phyloP scores from a whole-genome alignment of 2,329 filamentous ascomycete species.

The Beauveria asiatica region DNA sequence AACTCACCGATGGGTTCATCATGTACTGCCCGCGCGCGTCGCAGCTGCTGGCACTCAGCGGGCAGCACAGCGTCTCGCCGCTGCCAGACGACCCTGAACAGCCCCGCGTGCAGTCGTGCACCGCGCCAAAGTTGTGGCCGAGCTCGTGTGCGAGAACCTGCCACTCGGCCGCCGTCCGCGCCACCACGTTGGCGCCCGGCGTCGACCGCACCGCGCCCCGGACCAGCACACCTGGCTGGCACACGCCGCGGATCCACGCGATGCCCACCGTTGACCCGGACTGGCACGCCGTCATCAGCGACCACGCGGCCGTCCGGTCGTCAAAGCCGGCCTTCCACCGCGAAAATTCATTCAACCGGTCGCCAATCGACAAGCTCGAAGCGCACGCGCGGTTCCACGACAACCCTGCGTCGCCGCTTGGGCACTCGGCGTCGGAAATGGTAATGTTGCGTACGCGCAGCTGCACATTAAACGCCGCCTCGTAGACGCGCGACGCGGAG shows the following conservation, averaged over 20 bases:
- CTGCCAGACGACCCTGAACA: constrained; percentile 42
- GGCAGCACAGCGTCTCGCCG: constrained; percentile 54
- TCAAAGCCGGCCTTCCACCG: constrained; percentile 62
- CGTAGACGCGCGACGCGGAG: constrained; percentile 73
- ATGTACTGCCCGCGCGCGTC: constrained; percentile 65
- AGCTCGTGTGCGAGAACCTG: constrained; percentile 84
- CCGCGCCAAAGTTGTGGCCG: constrained; percentile 79
- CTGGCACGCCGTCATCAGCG: constrained; percentile 64
- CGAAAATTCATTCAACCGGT: constrained; percentile 73
- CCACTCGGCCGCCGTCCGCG: constrained; percentile 71
- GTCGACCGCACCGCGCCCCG: constrained; percentile 2
- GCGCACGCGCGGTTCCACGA: constrained; percentile 73
- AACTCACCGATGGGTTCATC: constrained; percentile 78
- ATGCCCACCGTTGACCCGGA: constrained; percentile 74
- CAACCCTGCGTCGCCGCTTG: constrained; percentile 45
- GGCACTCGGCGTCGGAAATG: constrained; percentile 61
- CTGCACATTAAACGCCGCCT: constrained; percentile 80
- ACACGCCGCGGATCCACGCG: constrained; percentile 79
- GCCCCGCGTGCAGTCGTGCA: constrained; percentile 67
- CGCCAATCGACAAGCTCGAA: constrained; percentile 50
- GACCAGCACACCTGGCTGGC: constrained; percentile 40
- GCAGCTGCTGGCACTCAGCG: constrained; percentile 54
- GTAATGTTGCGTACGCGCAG: constrained; percentile 74
- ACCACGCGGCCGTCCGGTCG: constrained; percentile 81
- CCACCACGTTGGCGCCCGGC: constrained; percentile 70